Evolutionary conservation across 768 basidiomycete species (phyloP), one percentile per base, ranked within the genome.

Genomic region (Leccinum sublutescens): DNA sequence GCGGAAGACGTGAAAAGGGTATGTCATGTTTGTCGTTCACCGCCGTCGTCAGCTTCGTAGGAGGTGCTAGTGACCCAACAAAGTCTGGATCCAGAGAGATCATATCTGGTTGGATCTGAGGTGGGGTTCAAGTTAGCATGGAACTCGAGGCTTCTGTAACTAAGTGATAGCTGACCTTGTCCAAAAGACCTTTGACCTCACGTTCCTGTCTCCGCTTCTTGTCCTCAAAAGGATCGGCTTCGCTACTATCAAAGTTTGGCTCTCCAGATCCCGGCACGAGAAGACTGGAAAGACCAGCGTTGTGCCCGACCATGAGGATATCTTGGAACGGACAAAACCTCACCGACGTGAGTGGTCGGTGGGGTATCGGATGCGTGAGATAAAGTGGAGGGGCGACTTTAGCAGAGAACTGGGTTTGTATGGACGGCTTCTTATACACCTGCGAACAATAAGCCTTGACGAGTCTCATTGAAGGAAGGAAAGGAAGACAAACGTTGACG

Each of bases 181-280:
- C 96, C 60, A 99, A 76, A 12, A 99, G 82, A 48, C 80, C 82
- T 71, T 91, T 88, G 67, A 98, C 93, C 73, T 98, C 97, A 57
- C 91, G 81, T 76, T 98, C 97, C 56, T 91, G 80, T 58, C 94
- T 76, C 21, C 89, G 80, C 62, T 85, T 87, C 72, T 82, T 85
- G 67, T 87, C 84, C 74, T 99, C 96, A 76, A 90, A 98, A 3
- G 95, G 94, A 82, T 99, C 95, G 0, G 93, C 92, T 73, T 98
- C 97, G 14, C 81, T 73, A 58, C 89, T 91, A 68, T 99, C 97
- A 71, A 95, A 96, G 79, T 97, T 95, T 50, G 95, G 85, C 73
- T 98, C 95, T 34, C 96, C 97, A 9, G 87, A 77, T 27, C 96
- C 96, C 0, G 97, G 97, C 0, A 98, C 88, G 56, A 98, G 80